Percentiles rank a stretch among this genome's conserved stretches.
These are phyloP conservation scores for Trichoderma semiorbis DNA, from an alignment of 2,329 filamentous ascomycete species.

Conservation along the genomic window DNA sequence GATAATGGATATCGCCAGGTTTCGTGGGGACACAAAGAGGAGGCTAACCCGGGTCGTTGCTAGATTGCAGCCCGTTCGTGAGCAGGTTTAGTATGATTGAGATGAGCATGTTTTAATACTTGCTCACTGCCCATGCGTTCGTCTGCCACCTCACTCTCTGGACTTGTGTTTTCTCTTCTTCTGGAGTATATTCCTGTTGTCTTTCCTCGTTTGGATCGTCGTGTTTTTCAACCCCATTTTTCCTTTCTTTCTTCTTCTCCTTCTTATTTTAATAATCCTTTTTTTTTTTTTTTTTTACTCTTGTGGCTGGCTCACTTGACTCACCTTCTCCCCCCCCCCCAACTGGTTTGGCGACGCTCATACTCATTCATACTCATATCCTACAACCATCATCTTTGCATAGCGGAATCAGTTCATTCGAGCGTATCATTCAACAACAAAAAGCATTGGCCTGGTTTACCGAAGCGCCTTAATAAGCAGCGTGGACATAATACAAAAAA, in stretches of 20 bases:
- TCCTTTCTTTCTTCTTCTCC: neutral
- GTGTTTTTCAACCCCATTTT: neutral
- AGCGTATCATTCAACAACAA: neutral
- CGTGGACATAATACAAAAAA: neutral
- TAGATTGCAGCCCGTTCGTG: neutral
- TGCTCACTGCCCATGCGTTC: slow-evolving; percentile 4
- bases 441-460: neutral
- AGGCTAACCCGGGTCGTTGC: slow-evolving; percentile 21
- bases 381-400: neutral
- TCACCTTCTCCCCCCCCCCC: slow-evolving; percentile 3
- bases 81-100: slow-evolving; percentile 7
- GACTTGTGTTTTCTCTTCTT: neutral
- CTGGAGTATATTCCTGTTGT: neutral
- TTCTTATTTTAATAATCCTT: slow-evolving; percentile 26
- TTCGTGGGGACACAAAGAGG: slow-evolving; percentile 21
- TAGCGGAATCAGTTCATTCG: neutral
- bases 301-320: slow-evolving; percentile 30
- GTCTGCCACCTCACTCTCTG: neutral
- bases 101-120: slow-evolving; percentile 9
- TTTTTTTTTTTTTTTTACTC: slow-evolving; percentile 28
- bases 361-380: neutral
- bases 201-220: neutral
- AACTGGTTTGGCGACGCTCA: neutral
- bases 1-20: slow-evolving; percentile 8
- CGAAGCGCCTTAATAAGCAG: neutral